These are phyloP conservation scores for Phytophthora agathidicida DNA, from an alignment of 352 stramenopile genomes.

Conservation along the genomic window DNA sequence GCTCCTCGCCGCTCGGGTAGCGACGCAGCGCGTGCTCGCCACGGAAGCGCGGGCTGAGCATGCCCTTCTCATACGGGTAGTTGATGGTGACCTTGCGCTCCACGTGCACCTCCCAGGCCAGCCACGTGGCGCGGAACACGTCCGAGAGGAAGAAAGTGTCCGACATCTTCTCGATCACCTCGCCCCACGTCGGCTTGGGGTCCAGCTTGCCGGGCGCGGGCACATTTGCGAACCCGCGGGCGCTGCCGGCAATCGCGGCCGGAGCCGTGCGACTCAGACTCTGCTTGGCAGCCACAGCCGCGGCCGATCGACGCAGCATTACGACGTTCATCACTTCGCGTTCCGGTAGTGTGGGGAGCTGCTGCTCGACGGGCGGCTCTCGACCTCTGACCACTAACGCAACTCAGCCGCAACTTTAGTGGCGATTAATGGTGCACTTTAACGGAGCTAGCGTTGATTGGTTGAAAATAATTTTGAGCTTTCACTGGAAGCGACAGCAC, in stretches of 20 bases:
- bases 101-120: conserved; percentile 83
- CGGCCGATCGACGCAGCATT: conserved; percentile 70
- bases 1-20: conserved; percentile 99
- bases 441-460: too few relatives aligned
- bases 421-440: too few relatives aligned
- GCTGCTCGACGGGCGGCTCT: conserved; percentile 20
- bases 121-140: conserved; percentile 79
- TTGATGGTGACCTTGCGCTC: conserved; percentile 98
- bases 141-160: conserved; percentile 88
- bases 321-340: conserved; percentile 43
- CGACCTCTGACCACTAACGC: neutral
- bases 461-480: neutral
- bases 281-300: conserved; percentile 39
- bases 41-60: conserved; percentile 97
- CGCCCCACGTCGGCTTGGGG: conserved; percentile 67
- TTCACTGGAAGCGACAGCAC: conserved; percentile 38
- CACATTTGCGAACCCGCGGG: conserved; percentile 44
- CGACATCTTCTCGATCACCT: conserved; percentile 82
- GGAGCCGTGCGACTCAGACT: conserved; percentile 20
- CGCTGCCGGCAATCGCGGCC: conserved; percentile 6
- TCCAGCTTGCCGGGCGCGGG: conserved; percentile 32
- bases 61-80: conserved; percentile 99
- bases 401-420: conserved; percentile 5
- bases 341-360: conserved; percentile 38
- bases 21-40: conserved; percentile 98